phyloP scores from a whole-genome alignment of 306 rosid genomes.

The Nissolia schottii region DNA sequence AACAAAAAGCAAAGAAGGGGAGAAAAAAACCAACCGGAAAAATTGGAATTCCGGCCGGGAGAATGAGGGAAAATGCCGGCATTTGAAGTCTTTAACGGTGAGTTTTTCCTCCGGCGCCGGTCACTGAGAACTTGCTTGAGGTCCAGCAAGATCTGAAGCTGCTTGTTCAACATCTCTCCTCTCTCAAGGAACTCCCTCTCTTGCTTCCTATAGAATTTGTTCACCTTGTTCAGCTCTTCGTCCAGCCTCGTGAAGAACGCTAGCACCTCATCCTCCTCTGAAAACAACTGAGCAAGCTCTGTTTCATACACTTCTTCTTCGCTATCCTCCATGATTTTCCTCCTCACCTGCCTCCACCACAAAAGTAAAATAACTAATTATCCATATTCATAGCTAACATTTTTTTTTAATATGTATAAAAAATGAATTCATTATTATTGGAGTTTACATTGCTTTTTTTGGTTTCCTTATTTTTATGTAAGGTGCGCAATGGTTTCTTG shows the following conservation, averaged over 20 bases:
- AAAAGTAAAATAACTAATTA: background rate
- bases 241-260: slow-evolving; percentile 60
- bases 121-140: slow-evolving; percentile 50
- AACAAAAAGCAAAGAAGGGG: background rate
- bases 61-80: slow-evolving; percentile 30
- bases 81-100: background rate
- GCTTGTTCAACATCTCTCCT: slow-evolving; percentile 59
- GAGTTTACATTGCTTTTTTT: background rate
- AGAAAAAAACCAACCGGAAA: slow-evolving; percentile 31
- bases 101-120: slow-evolving; percentile 41
- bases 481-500: slow-evolving; percentile 34
- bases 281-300: slow-evolving; percentile 71
- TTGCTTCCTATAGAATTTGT: slow-evolving; percentile 58
- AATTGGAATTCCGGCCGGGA: slow-evolving; percentile 40
- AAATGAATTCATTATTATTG: too few relatives aligned
- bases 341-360: slow-evolving; percentile 63
- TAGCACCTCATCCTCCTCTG: slow-evolving; percentile 67
- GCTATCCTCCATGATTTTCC: slow-evolving; percentile 39
- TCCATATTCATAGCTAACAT: background rate
- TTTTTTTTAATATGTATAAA: background rate
- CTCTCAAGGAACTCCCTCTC: slow-evolving; percentile 70
- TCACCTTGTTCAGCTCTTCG: slow-evolving; percentile 77
- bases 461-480: background rate
- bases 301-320: slow-evolving; percentile 63
- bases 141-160: slow-evolving; percentile 51